These are phyloP conservation scores for Cicer arietinum DNA, from an alignment of 306 rosid genomes.

Conservation along the genomic window DNA sequence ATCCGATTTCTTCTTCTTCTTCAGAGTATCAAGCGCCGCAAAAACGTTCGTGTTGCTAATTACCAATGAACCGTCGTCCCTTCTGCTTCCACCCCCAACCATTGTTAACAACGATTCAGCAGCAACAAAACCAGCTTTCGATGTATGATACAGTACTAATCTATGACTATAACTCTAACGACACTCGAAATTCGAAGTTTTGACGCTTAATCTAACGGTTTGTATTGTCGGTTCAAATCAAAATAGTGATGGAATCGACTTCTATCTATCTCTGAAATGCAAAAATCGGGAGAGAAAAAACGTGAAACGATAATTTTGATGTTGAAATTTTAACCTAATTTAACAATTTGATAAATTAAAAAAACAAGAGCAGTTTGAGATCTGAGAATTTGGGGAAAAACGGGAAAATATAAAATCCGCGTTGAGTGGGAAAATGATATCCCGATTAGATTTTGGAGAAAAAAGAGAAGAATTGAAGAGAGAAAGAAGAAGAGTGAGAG, in stretches of 20 bases:
- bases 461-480: too few relatives aligned
- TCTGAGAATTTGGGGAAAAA: too few relatives aligned
- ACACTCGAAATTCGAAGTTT: background rate
- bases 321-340: too few relatives aligned
- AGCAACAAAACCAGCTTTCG: background rate
- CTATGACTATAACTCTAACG: background rate
- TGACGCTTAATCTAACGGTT: background rate
- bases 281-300: background rate
- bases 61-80: slow-evolving; percentile 55
- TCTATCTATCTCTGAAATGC: slow-evolving; percentile 1
- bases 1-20: slow-evolving; percentile 66
- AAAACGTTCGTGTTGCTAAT: slow-evolving; percentile 69
- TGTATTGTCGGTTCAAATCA: slow-evolving; percentile 11
- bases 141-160: background rate
- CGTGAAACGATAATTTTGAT: too few relatives aligned
- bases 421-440: too few relatives aligned
- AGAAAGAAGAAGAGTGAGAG: too few relatives aligned
- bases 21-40: slow-evolving; percentile 76
- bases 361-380: too few relatives aligned
- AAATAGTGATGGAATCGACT: slow-evolving; percentile 25
- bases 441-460: too few relatives aligned
- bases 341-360: too few relatives aligned
- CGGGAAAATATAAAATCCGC: too few relatives aligned
- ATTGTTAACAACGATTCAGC: slow-evolving; percentile 31
- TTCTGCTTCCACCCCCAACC: slow-evolving; percentile 72